These are phyloP conservation scores for Cytospora leucostoma DNA, from an alignment of 2,329 filamentous ascomycete genomes.

Conservation along the genomic window DNA sequence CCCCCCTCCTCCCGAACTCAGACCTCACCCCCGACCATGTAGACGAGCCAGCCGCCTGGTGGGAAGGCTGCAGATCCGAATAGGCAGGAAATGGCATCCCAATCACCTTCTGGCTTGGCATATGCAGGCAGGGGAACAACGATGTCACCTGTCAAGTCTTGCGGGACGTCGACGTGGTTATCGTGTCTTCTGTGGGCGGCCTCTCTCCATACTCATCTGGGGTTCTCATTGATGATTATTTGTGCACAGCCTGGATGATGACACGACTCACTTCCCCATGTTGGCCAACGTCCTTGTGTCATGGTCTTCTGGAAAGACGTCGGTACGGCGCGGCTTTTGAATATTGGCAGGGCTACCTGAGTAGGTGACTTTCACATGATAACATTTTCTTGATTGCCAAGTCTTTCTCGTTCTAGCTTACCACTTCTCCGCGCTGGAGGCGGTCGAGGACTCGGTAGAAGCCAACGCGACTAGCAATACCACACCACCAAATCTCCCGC, in stretches of 20 bases:
- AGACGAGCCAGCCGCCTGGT: slow-evolving; percentile 12
- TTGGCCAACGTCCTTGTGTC: not conserved
- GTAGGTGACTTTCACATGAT: slow-evolving; percentile 13
- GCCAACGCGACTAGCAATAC: slow-evolving; percentile 6
- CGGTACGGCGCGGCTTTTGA: not conserved
- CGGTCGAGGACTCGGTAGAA: slow-evolving; percentile 20
- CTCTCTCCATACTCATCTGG: not conserved
- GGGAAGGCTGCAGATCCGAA: slow-evolving; percentile 17
- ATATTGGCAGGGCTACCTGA: not conserved
- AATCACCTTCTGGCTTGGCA: slow-evolving; percentile 15
- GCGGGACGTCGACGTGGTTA: slow-evolving; percentile 2
- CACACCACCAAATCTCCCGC: slow-evolving; percentile 16
- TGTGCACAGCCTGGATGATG: not conserved
- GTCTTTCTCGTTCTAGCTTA: slow-evolving; percentile 18
- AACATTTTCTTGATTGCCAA: slow-evolving; percentile 20
- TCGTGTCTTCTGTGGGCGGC: slow-evolving; percentile 4
- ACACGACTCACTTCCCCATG: not conserved
- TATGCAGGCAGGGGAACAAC: slow-evolving; percentile 10
- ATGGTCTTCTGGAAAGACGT: not conserved
- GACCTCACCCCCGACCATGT: slow-evolving; percentile 5
- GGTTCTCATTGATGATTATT: not conserved
- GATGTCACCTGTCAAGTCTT: slow-evolving; percentile 9
- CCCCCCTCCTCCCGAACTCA: not conserved
- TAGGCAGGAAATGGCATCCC: slow-evolving; percentile 12
- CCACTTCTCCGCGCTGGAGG: slow-evolving; percentile 13